A percentile compares a stretch with the other conserved stretches of the same genome.
phyloP scores from a whole-genome alignment of 192 early-diverging fungal genomes.

The Paraglomus brasilianum region DNA sequence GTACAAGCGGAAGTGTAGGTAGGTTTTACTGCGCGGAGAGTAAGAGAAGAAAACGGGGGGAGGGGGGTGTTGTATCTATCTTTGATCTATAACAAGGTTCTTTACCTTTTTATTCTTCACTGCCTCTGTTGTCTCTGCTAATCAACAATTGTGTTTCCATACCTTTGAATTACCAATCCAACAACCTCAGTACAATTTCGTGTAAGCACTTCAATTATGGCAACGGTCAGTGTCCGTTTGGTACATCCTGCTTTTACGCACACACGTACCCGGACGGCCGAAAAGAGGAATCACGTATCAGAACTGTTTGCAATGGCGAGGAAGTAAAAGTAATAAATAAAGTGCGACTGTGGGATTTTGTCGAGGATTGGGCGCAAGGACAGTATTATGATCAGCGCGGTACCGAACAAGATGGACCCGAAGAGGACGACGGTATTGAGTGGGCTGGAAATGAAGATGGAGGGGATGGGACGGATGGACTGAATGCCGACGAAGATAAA shows the following conservation, averaged over 20 bases:
- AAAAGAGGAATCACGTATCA: constrained; percentile 22
- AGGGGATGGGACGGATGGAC: too few species aligned
- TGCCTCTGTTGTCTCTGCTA: neutral
- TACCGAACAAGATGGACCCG: too few species aligned
- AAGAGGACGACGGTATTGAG: too few species aligned
- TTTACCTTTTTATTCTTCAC: too few species aligned
- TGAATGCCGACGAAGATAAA: too few species aligned
- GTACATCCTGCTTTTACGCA: constrained; percentile 34
- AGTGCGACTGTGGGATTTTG: constrained; percentile 33
- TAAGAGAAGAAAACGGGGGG: too few species aligned
- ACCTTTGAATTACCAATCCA: neutral
- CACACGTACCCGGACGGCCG: constrained; percentile 32
- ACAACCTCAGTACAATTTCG: constrained; percentile 17
- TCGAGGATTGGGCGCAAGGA: constrained; percentile 17
- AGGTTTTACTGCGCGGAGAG: neutral
- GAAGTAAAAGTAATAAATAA: constrained; percentile 27
- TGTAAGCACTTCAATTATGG: constrained; percentile 34
- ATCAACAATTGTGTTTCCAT: neutral
- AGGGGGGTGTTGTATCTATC: too few species aligned
- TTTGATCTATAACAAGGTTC: too few species aligned
- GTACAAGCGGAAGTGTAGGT: constrained; percentile 33
- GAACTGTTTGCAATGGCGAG: constrained; percentile 27
- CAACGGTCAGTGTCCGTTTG: constrained; percentile 33
- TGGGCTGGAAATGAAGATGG: too few species aligned
- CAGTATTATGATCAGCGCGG: too few species aligned